Percentiles rank a stretch among this genome's conserved stretches.
Conservation (phyloP, 768 basidiomycete genomes). For the Phaeotremella skinneri region DNA sequence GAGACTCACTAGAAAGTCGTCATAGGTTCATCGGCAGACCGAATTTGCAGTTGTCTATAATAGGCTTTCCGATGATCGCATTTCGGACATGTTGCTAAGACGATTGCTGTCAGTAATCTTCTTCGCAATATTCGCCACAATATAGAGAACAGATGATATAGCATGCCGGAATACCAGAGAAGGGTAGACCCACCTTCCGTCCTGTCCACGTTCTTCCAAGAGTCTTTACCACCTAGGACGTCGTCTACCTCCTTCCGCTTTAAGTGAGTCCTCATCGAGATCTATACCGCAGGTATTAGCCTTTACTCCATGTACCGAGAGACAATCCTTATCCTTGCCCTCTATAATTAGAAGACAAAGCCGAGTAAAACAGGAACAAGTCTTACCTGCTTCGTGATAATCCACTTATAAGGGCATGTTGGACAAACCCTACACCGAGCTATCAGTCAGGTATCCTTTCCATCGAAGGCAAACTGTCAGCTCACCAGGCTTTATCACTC, state of each 20-base stretch:
- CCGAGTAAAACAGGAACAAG: not conserved
- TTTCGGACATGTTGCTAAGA: constrained; percentile 62
- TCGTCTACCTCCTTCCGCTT: constrained; percentile 92
- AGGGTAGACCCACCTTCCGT: constrained; percentile 62
- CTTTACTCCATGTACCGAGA: not conserved
- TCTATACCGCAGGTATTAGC: constrained; percentile 57
- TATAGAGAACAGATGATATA: not conserved
- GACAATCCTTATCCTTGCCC: not conserved
- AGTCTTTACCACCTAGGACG: constrained; percentile 87
- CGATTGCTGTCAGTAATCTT: not conserved
- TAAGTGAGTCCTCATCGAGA: constrained; percentile 82
- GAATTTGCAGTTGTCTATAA: constrained; percentile 93
- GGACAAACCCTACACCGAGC: constrained; percentile 50
- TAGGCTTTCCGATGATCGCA: constrained; percentile 85
- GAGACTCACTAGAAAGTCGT: constrained; percentile 52
- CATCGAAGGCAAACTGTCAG: constrained; percentile 2
- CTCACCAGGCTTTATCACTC: constrained; percentile 46
- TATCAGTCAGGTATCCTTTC: not conserved
- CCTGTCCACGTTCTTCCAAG: constrained; percentile 90
- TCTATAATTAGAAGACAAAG: not conserved
- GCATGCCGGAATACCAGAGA: not conserved
- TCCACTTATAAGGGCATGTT: constrained; percentile 97
- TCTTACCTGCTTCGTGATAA: constrained; percentile 75
- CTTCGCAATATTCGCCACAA: too few species aligned
- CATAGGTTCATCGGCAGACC: constrained; percentile 58